These are phyloP conservation scores for Lagenaria siceraria DNA, from an alignment of 306 rosid species.

Conservation along the genomic window DNA sequence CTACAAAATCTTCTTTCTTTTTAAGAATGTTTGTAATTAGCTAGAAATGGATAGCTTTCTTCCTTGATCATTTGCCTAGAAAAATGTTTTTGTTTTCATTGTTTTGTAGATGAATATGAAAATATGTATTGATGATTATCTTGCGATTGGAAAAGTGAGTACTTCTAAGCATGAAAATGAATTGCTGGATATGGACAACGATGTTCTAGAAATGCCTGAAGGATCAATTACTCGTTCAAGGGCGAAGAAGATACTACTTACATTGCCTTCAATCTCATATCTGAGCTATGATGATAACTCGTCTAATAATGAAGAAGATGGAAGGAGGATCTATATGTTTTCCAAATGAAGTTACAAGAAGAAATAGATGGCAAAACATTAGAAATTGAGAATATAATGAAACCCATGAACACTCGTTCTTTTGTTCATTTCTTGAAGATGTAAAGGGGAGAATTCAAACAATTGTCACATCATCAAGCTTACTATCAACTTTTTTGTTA, in stretches of 20 bases:
- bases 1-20: neutral
- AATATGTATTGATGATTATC: neutral
- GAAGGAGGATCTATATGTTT: too few species aligned
- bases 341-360: too few species aligned
- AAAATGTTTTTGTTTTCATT: neutral
- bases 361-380: too few species aligned
- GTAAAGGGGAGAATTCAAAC: too few species aligned
- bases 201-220: neutral
- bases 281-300: too few species aligned
- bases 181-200: too few species aligned
- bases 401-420: too few species aligned
- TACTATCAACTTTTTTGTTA: too few species aligned
- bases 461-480: too few species aligned
- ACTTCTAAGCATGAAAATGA: neutral
- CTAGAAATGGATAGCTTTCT: neutral
- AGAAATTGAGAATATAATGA: too few species aligned
- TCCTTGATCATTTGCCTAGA: neutral
- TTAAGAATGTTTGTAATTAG: neutral
- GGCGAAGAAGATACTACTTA: neutral
- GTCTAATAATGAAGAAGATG: neutral
- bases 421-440: too few species aligned
- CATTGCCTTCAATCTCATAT: neutral
- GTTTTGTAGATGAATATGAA: neutral
- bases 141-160: neutral
- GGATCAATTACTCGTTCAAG: neutral